A percentile compares a stretch with the other conserved stretches of the same genome.
phyloP scores from a whole-genome alignment of 1,284 basidiomycete genomes.

The Gomphus bonarii region DNA sequence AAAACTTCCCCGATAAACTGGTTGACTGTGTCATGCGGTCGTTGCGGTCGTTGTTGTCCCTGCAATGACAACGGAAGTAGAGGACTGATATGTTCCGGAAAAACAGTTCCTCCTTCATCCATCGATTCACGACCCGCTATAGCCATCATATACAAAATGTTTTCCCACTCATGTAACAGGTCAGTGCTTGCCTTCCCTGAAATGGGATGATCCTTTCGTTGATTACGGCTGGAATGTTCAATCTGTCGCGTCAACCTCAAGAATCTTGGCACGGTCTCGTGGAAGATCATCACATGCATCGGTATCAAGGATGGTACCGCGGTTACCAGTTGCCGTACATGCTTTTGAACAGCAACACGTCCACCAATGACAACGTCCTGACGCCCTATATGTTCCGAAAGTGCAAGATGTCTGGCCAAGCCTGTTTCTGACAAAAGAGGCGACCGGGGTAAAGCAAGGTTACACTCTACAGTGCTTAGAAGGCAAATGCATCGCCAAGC shows the following conservation, averaged over 20 bases:
- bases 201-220: background rate
- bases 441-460: background rate
- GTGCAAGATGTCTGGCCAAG: background rate
- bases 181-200: background rate
- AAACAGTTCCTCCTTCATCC: conserved; percentile 14
- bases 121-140: conserved; percentile 23
- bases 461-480: background rate
- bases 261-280: background rate
- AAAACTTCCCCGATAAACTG: conserved; percentile 63
- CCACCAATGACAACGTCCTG: conserved; percentile 19
- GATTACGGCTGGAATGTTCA: background rate
- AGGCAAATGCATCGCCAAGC: conserved; percentile 3
- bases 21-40: conserved; percentile 19
- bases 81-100: conserved; percentile 37
- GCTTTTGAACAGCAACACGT: conserved; percentile 71
- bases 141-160: conserved; percentile 72
- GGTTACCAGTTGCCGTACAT: conserved; percentile 64
- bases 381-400: background rate
- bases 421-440: background rate
- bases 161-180: conserved; percentile 66
- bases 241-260: background rate
- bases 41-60: background rate
- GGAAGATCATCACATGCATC: conserved; percentile 41
- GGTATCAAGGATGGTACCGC: conserved; percentile 51
- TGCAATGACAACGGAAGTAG: background rate